Evolutionary conservation across 2,329 filamentous ascomycete genomes (phyloP).

Genomic region (Verticillium zaregamsianum): DNA sequence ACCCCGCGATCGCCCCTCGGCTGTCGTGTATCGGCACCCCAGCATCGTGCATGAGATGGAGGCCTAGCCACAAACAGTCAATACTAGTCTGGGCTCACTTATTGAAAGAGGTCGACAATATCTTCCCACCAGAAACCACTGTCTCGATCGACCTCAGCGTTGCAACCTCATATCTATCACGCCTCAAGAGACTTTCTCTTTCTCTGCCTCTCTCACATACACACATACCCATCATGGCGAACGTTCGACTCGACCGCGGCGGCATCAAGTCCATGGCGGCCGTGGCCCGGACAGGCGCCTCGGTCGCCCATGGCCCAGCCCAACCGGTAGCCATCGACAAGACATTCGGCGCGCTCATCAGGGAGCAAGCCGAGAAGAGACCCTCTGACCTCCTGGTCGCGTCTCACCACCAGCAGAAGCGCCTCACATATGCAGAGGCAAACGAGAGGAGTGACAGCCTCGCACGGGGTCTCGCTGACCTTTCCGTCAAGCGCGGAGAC

Average conservation of each 20-base stretch:
- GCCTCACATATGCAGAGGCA: neutral
- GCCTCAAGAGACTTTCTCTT: too few species aligned
- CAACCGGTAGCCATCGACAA: neutral
- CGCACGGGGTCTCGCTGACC: neutral
- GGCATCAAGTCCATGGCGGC: neutral
- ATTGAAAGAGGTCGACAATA: neutral
- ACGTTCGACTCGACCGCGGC: neutral
- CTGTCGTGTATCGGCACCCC: neutral
- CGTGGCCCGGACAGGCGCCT: neutral
- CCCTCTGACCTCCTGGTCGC: neutral
- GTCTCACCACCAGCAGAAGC: neutral
- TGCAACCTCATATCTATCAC: neutral
- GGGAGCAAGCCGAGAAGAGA: neutral
- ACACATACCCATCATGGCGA: neutral
- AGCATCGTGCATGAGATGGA: neutral
- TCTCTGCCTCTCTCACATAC: too few species aligned
- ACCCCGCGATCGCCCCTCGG: neutral
- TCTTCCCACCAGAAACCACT: neutral
- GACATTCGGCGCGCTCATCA: neutral
- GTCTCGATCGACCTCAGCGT: neutral
- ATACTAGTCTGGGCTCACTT: neutral
- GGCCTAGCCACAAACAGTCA: neutral
- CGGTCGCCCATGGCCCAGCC: neutral
- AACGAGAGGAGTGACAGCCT: neutral
- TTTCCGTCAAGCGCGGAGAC: neutral